These are phyloP conservation scores for Auricularia sp. DNA, from an alignment of 768 basidiomycete genomes.

Conservation along the genomic window DNA sequence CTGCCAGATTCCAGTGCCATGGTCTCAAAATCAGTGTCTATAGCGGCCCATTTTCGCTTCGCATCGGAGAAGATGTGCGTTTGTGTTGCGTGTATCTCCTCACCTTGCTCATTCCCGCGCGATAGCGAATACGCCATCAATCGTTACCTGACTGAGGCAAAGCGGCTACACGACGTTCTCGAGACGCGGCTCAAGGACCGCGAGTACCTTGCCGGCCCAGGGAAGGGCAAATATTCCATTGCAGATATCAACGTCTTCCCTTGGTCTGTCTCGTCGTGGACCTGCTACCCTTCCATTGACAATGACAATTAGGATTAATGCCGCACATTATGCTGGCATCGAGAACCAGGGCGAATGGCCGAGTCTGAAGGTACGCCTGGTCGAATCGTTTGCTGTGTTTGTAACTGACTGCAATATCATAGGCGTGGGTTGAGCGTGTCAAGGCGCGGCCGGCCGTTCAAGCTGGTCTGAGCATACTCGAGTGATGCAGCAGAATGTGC, in stretches of 20 bases:
- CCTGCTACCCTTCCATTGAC: too few species aligned
- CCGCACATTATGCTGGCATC: conserved; percentile 31
- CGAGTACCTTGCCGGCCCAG: conserved; percentile 29
- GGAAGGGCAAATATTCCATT: conserved; percentile 44
- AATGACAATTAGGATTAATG: background rate
- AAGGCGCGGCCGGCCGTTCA: conserved; percentile 24
- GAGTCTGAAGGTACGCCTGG: conserved; percentile 36
- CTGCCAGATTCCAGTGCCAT: too few species aligned
- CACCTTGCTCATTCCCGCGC: background rate
- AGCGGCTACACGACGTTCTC: conserved; percentile 27
- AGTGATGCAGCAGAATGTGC: too few species aligned
- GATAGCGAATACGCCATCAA: conserved; percentile 15
- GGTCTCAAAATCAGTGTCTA: too few species aligned
- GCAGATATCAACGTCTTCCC: conserved; percentile 63
- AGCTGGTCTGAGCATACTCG: conserved; percentile 19
- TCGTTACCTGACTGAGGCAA: conserved; percentile 31
- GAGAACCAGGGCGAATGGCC: conserved; percentile 56
- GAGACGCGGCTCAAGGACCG: conserved; percentile 24
- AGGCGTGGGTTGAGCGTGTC: conserved; percentile 35
- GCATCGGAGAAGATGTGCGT: background rate
- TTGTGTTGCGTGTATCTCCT: too few species aligned
- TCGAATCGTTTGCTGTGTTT: background rate
- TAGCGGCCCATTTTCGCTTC: conserved; percentile 6
- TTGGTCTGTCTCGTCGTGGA: conserved; percentile 31
- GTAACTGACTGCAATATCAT: background rate